phyloP scores from a whole-genome alignment of 495 filamentous ascomycete species.

The Aspergillus leporis region DNA sequence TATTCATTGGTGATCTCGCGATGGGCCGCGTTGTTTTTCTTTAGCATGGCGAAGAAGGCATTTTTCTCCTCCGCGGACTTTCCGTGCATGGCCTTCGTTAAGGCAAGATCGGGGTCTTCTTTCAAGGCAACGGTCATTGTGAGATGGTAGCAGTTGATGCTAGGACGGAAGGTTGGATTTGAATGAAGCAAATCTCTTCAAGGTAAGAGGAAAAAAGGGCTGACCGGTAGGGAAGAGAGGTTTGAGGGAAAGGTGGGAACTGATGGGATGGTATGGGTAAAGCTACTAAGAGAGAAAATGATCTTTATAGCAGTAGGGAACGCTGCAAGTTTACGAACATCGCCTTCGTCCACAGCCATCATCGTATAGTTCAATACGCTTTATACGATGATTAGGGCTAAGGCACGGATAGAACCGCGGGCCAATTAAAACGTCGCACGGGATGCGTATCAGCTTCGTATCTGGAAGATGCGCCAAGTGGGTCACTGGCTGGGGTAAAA shows the following conservation, averaged over 20 bases:
- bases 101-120: slow-evolving; percentile 5
- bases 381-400: background rate
- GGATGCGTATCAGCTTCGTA: background rate
- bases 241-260: background rate
- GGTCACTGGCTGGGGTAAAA: background rate
- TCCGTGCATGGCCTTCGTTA: slow-evolving; percentile 7
- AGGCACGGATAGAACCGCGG: background rate
- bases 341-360: background rate
- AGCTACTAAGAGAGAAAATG: background rate
- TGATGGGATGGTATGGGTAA: background rate
- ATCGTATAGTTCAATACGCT: background rate
- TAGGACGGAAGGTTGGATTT: background rate
- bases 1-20: slow-evolving; percentile 9
- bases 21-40: slow-evolving; percentile 9
- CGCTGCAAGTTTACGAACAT: background rate
- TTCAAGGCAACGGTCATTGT: slow-evolving; percentile 4
- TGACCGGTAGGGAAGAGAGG: background rate
- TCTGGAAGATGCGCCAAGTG: background rate
- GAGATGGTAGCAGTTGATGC: background rate
- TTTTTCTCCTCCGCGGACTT: slow-evolving; percentile 8
- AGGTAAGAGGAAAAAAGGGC: background rate
- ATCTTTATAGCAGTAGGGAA: background rate
- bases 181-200: background rate
- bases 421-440: background rate
- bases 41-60: slow-evolving; percentile 9